Base-by-base conservation (phyloP, 2,329 filamentous ascomycete genomes). In the Fusarium chuoi region DNA sequence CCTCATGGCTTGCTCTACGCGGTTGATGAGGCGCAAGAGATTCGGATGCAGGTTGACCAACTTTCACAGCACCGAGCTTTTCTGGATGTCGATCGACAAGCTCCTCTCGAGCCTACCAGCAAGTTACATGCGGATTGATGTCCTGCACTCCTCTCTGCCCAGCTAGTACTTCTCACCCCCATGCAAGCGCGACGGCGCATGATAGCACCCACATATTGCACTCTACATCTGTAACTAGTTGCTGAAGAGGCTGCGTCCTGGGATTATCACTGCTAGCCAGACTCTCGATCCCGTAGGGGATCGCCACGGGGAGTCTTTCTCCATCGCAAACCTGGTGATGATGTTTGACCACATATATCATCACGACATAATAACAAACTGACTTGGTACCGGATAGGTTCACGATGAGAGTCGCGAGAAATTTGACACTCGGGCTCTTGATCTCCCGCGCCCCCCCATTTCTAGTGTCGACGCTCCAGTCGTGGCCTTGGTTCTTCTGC, bases 401-500 rank as follows among this genome's bases (percentile, higher is more conserved):
- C 6, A 11, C 17, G 3, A 20, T 26, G 0, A 28, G 18, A 46
- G 24, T 28, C 18, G 20, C 22, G 28, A 20, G 17, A 14, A 9
- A 17, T n/a, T 17, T 6, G 13, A 24, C 14, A 24, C 10, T 24
- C 15, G n/a, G 15, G n/a, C 17, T 24, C 17, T 18, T 46, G 11
- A 18, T 26, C 44, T 46, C 17, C 12, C 12, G 2, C 5, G 18
- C 14, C 5, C 24, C 28, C 22, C 5, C 7, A 46, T 46, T 24
- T 24, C 26, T 28, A 5, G 11, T 9, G 9, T 46, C 13, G 4
- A 3, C 45, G 14, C 24, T 48, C 20, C 6, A 15, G 20, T 5
- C 8, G 6, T 46, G 13, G 6, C 13, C 64, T 63, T 46, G n/a
- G 24, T 55, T 51, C 66, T 64, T 64, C 65, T 59, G 57, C 71